These are phyloP conservation scores for Fusarium palustre DNA, from an alignment of 2,329 filamentous ascomycete species.

Conservation along the genomic window DNA sequence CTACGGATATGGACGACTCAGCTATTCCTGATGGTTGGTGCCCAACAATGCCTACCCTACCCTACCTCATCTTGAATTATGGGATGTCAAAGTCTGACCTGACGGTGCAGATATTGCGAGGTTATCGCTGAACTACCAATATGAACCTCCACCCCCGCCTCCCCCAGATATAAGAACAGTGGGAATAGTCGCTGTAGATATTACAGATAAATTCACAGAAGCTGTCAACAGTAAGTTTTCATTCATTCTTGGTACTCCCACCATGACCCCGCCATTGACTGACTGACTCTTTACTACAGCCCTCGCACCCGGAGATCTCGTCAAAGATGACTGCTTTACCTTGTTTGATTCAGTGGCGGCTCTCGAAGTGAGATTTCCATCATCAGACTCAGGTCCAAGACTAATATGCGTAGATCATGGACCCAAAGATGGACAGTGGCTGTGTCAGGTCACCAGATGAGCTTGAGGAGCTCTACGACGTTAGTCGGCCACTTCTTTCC, in stretches of 20 bases:
- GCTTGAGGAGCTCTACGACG: slow-evolving; percentile 86
- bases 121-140: slow-evolving; percentile 55
- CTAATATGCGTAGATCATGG: slow-evolving; percentile 82
- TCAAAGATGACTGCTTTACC: slow-evolving; percentile 95
- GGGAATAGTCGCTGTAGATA: slow-evolving; percentile 68
- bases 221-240: slow-evolving; percentile 63
- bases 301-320: slow-evolving; percentile 80
- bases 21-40: slow-evolving; percentile 53
- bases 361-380: slow-evolving; percentile 68
- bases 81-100: slow-evolving; percentile 45
- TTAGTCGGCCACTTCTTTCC: slow-evolving; percentile 73
- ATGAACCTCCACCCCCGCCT: slow-evolving; percentile 49
- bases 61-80: neutral
- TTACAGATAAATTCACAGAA: slow-evolving; percentile 66
- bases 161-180: slow-evolving; percentile 57
- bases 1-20: slow-evolving; percentile 52
- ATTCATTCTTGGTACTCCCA: neutral
- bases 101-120: slow-evolving; percentile 54
- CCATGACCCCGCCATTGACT: slow-evolving; percentile 34
- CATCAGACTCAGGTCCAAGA: neutral
- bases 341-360: slow-evolving; percentile 94
- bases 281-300: slow-evolving; percentile 60
- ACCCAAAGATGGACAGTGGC: slow-evolving; percentile 98
- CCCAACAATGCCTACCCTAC: slow-evolving; percentile 19
- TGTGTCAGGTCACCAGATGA: slow-evolving; percentile 81